phyloP scores from a whole-genome alignment of 305 asterid genomes.

The Coffea humblotiana region DNA sequence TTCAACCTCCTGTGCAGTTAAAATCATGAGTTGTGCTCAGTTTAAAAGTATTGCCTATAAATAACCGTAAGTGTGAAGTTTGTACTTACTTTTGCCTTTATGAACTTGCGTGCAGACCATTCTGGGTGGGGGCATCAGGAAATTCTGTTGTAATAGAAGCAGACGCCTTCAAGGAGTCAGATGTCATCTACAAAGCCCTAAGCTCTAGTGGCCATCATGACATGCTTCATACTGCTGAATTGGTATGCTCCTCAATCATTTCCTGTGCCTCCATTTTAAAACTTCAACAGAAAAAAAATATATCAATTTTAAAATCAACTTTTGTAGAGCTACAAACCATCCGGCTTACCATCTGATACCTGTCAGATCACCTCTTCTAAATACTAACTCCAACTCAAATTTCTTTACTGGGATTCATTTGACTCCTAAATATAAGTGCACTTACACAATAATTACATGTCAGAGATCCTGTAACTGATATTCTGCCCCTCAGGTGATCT shows the following conservation, averaged over 20 bases:
- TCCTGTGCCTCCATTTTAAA: not conserved
- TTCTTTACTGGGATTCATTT: not conserved
- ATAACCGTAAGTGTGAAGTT: not conserved
- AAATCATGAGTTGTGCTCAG: not conserved
- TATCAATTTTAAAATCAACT: not conserved
- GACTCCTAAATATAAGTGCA: not conserved
- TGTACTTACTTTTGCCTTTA: not conserved
- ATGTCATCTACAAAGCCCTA: constrained; percentile 87
- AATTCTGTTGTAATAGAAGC: constrained; percentile 95
- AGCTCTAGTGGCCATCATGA: constrained; percentile 94
- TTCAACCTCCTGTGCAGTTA: not conserved
- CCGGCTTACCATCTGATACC: not conserved
- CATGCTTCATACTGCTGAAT: constrained; percentile 91
- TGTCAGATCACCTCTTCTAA: not conserved
- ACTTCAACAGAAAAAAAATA: not conserved
- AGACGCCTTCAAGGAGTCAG: constrained; percentile 95
- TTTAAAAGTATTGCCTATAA: not conserved
- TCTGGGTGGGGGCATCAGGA: constrained; percentile 91
- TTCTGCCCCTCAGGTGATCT: not conserved
- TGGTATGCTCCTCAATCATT: constrained; percentile 41
- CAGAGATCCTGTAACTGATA: not conserved
- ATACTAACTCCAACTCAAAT: not conserved
- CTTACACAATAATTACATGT: not conserved
- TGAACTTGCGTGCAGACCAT: constrained; percentile 52
- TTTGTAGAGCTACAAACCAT: not conserved